Evolutionary conservation across 805 yeast genomes (phyloP).

Genomic region (Ogataea dorogensis): DNA sequence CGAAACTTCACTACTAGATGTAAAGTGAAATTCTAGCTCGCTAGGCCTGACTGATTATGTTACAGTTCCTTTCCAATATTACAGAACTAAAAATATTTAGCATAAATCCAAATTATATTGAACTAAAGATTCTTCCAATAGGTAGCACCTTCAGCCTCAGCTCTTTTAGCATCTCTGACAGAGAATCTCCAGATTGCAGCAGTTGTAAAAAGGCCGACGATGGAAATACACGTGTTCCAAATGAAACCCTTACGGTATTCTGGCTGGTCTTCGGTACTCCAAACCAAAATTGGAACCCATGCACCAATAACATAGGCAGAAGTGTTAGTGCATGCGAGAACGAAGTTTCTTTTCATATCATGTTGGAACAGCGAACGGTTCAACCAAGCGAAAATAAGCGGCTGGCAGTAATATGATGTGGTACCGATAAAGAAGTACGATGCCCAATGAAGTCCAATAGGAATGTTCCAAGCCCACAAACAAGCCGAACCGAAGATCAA

Average conservation of each 20-base stretch:
- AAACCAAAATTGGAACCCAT: slow-evolving; percentile 42
- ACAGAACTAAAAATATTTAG: too few relatives aligned
- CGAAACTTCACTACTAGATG: too few relatives aligned
- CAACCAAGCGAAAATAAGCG: slow-evolving; percentile 55
- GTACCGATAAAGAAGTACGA: slow-evolving; percentile 47
- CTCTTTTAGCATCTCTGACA: slow-evolving; percentile 23
- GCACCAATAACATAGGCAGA: slow-evolving; percentile 42
- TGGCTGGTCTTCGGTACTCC: slow-evolving; percentile 40
- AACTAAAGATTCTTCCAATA: slow-evolving; percentile 2
- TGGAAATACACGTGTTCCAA: slow-evolving; percentile 35
- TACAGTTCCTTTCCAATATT: too few relatives aligned
- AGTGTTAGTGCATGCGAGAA: slow-evolving; percentile 42
- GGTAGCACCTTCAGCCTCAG: slow-evolving; percentile 32
- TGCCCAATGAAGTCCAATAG: slow-evolving; percentile 48
- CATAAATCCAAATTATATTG: too few relatives aligned
- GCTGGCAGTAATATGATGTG: slow-evolving; percentile 55
- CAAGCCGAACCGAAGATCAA: slow-evolving; percentile 42
- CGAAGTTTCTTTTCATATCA: slow-evolving; percentile 42
- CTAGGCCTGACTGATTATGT: too few relatives aligned
- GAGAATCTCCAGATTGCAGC: slow-evolving; percentile 24
- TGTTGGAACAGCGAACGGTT: slow-evolving; percentile 44
- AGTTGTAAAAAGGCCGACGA: slow-evolving; percentile 35
- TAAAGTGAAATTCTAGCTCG: too few relatives aligned
- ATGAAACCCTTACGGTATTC: slow-evolving; percentile 38
- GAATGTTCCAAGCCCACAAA: slow-evolving; percentile 49